Conservation (phyloP, 2,329 filamentous ascomycete species). For the Fusarium torreyae region DNA sequence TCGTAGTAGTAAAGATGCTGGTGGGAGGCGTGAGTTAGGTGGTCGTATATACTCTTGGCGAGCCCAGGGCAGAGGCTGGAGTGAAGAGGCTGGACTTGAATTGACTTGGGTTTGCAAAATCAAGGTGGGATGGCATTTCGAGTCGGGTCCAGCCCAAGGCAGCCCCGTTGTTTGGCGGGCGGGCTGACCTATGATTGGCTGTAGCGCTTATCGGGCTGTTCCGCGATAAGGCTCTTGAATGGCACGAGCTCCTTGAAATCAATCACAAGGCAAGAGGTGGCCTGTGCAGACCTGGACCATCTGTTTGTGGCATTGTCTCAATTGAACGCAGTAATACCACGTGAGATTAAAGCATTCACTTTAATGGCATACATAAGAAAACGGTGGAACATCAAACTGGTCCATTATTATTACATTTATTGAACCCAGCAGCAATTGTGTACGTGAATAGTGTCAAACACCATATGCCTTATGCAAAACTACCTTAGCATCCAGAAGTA, state of each 20-base stretch:
- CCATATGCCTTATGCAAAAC: no score
- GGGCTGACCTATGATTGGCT: conserved; percentile 44
- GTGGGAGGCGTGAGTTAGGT: not conserved
- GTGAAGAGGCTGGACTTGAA: conserved; percentile 43
- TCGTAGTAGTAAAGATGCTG: conserved; percentile 19
- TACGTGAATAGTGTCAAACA: no score
- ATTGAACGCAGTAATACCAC: not conserved
- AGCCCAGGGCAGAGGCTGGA: conserved; percentile 33
- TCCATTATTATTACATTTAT: no score
- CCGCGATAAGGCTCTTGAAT: conserved; percentile 41
- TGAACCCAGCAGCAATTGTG: no score
- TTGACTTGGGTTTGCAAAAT: conserved; percentile 49
- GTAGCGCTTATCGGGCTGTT: conserved; percentile 43
- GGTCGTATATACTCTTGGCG: conserved; percentile 22
- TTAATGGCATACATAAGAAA: not conserved
- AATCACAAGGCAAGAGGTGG: conserved; percentile 23
- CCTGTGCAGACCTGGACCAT: not conserved
- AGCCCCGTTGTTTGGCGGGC: conserved; percentile 40
- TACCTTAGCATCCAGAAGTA: no score
- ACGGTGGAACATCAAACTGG: not conserved
- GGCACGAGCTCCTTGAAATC: conserved; percentile 30
- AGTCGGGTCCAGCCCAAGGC: conserved; percentile 38
- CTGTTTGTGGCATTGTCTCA: conserved; percentile 6
- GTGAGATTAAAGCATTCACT: not conserved
- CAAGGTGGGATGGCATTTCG: conserved; percentile 52